phyloP scores from a whole-genome alignment of 495 filamentous ascomycete genomes.

The Penicillium lividum region DNA sequence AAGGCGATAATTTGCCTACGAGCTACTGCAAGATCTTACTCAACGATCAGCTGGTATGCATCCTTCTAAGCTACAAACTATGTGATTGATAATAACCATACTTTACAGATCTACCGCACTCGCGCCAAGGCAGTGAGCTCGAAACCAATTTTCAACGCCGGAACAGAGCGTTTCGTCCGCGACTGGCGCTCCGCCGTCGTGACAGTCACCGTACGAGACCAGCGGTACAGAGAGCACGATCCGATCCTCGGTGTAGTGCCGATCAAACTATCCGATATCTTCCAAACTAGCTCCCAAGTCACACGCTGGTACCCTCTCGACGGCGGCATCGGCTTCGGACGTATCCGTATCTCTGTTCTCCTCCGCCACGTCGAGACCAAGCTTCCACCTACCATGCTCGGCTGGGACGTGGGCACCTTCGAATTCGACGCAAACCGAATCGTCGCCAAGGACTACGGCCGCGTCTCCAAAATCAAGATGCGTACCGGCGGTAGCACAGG shows the following conservation, averaged over 20 bases:
- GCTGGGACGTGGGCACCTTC: constrained; percentile 93
- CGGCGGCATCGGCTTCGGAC: constrained; percentile 76
- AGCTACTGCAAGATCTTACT: constrained; percentile 88
- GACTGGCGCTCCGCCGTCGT: constrained; percentile 89
- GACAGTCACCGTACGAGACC: constrained; percentile 84
- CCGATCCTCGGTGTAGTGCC: constrained; percentile 91
- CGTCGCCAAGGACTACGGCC: constrained; percentile 56
- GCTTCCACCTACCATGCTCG: constrained; percentile 76
- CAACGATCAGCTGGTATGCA: constrained; percentile 76
- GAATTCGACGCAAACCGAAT: constrained; percentile 74
- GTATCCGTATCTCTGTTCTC: constrained; percentile 84
- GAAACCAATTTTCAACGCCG: constrained; percentile 95
- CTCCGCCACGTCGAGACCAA: constrained; percentile 84
- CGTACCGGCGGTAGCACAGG: constrained; percentile 84
- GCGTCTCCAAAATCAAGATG: constrained; percentile 66
- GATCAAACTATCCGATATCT: constrained; percentile 79
- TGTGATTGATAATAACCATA: neutral
- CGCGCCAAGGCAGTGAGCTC: constrained; percentile 87
- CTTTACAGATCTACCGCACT: constrained; percentile 72
- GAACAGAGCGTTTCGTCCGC: constrained; percentile 90
- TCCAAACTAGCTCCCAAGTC: constrained; percentile 82
- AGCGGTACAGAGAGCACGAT: constrained; percentile 86
- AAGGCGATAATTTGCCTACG: constrained; percentile 74
- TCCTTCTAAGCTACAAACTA: neutral
- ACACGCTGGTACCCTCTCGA: constrained; percentile 69